These are phyloP conservation scores for Podila minutissima DNA, from an alignment of 192 early-diverging fungal species.

Conservation along the genomic window DNA sequence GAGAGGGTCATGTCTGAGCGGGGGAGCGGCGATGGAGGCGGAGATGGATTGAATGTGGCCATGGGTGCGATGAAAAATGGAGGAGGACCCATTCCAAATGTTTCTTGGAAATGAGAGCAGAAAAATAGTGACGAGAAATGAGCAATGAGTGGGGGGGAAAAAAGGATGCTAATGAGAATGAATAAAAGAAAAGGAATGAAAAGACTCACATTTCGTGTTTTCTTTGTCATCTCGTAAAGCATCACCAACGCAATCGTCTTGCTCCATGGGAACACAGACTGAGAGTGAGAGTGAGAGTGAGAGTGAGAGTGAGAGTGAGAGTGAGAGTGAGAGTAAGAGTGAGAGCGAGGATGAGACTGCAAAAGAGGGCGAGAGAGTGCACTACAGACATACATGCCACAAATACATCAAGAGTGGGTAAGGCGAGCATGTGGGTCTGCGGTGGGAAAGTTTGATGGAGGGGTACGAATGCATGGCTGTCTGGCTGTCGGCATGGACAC, in stretches of 20 bases:
- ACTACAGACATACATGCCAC: neutral
- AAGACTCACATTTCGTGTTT: neutral
- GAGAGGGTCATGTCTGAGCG: neutral
- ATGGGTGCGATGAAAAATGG: neutral
- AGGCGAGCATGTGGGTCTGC: no score
- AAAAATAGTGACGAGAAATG: neutral
- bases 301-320: neutral
- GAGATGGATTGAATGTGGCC: neutral
- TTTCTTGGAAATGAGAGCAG: constrained; percentile 1
- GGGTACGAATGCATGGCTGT: no score
- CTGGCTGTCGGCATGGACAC: no score
- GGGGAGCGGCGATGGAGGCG: neutral
- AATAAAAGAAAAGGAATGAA: neutral
- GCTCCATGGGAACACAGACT: constrained; percentile 1
- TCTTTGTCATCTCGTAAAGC: constrained; percentile 6
- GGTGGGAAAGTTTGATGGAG: no score
- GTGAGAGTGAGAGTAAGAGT: neutral
- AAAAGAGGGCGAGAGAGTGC: neutral
- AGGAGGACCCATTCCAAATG: neutral
- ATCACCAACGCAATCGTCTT: neutral
- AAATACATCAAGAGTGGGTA: no score
- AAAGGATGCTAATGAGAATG: neutral
- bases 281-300: neutral
- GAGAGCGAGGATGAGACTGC: neutral
- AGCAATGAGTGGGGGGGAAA: neutral